Percentiles rank a stretch among this genome's conserved stretches.
Evolutionary conservation across 2,329 filamentous ascomycete genomes (phyloP).

Genomic region (Plenodomus tracheiphilus): DNA sequence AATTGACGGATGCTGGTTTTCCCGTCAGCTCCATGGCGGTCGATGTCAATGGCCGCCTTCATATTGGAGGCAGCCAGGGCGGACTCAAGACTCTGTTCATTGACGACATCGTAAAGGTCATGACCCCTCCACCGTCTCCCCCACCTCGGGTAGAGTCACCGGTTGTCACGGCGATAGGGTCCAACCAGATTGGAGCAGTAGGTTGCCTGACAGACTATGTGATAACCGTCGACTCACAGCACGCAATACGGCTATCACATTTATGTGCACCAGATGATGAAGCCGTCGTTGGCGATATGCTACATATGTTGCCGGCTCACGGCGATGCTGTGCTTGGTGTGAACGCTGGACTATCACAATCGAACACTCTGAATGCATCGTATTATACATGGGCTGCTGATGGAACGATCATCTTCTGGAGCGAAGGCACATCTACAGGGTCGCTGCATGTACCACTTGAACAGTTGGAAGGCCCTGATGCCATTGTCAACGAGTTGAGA

Average conservation of each 20-base stretch:
- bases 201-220: conserved; percentile 43
- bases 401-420: conserved; percentile 84
- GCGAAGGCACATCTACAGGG: conserved; percentile 69
- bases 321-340: conserved; percentile 70
- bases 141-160: conserved; percentile 39
- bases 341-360: conserved; percentile 59
- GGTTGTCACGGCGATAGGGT: conserved; percentile 28
- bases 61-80: conserved; percentile 70
- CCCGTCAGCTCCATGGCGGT: conserved; percentile 68
- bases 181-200: conserved; percentile 43
- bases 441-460: conserved; percentile 72
- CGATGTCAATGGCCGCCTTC: conserved; percentile 60
- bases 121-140: conserved; percentile 42
- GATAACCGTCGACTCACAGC: conserved; percentile 69
- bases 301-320: conserved; percentile 59
- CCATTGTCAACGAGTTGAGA: conserved; percentile 61
- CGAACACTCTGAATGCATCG: conserved; percentile 65
- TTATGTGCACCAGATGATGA: conserved; percentile 51
- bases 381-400: conserved; percentile 90
- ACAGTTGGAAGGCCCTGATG: conserved; percentile 52
- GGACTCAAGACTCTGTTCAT: conserved; percentile 53
- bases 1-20: conserved; percentile 69
- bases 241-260: conserved; percentile 66
- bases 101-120: conserved; percentile 35
- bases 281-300: conserved; percentile 30